Evolutionary conservation across 345 rosid genomes (phyloP), one percentile per base, ranked within the genome.

Genomic region (Brassica carinata): DNA sequence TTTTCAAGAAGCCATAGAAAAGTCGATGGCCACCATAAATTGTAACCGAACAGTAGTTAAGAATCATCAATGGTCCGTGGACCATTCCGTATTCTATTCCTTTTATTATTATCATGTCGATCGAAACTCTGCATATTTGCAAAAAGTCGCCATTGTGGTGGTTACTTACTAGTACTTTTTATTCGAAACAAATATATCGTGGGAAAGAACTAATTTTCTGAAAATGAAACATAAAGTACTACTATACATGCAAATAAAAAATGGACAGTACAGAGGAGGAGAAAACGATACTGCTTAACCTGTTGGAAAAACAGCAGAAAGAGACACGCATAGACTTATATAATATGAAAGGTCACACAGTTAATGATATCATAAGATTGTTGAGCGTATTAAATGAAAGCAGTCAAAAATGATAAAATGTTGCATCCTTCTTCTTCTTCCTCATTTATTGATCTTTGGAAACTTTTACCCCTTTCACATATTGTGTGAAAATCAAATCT

Each of bases 311-410:
- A 17, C 62, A 55, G 62, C 23, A 55, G 26, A 55, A 15, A 55
- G 62, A 15, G 62, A 80, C 66, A 62, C 59, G 6, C 45, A 55
- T 14, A 10, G 53, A 23, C 58, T 61, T 5, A 75, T 63, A 62
- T 69, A 40, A 63, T 62, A 33, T 58, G 27, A 59, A 64, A 27
- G 64, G n/a, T n/a, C n/a, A n/a, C n/a, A n/a, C n/a, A n/a, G n/a
- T n/a, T n/a, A n/a, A n/a, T n/a, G n/a, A n/a, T n/a, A n/a, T n/a
- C 84, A 71, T 71, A 71, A 75, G 57, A 76, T 71, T 64, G 80
- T 57, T 76, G 64, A 65, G 43, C 10, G 14, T 69, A 71, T 53
- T 71, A 18, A 81, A 38, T 81, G 77, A 76, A 81, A 66, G 84
- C 77, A 27, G 83, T 71, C 68, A 57, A 75, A 19, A 30, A 70